Evolutionary conservation across 176 grass and related monocot species (phyloP).

Genomic region (Phragmites australis): DNA sequence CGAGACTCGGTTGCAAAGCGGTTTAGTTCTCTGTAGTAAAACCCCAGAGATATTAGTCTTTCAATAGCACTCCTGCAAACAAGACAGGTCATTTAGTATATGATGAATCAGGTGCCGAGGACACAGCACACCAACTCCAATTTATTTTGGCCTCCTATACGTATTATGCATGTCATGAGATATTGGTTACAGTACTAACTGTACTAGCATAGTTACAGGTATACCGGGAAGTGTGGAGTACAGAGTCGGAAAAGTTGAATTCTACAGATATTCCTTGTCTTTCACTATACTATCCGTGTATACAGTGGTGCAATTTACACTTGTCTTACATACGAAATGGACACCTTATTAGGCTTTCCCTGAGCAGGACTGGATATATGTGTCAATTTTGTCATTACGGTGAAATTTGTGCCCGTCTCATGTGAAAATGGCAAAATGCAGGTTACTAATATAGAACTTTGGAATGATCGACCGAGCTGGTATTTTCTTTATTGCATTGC

Average conservation of each 20-base stretch:
- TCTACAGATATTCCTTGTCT: background rate
- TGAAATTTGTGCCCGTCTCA: background rate
- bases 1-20: slow-evolving; percentile 77
- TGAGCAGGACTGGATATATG: background rate
- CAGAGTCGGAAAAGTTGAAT: background rate
- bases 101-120: no score
- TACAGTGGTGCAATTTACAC: background rate
- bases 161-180: background rate
- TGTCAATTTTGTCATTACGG: background rate
- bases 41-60: slow-evolving; percentile 79
- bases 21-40: slow-evolving; percentile 92
- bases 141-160: background rate
- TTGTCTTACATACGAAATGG: background rate
- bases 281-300: background rate
- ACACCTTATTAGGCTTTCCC: background rate
- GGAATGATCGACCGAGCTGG: background rate
- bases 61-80: slow-evolving; percentile 75
- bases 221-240: background rate
- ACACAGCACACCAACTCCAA: background rate
- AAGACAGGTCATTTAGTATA: slow-evolving; percentile 15
- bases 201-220: background rate
- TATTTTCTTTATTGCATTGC: background rate
- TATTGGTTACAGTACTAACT: background rate
- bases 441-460: background rate
- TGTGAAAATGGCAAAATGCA: background rate